A percentile compares a stretch with the other conserved stretches of the same genome.
Evolutionary conservation across 2,329 filamentous ascomycete genomes (phyloP).

Genomic region (Rhexocercosporidium sp.): DNA sequence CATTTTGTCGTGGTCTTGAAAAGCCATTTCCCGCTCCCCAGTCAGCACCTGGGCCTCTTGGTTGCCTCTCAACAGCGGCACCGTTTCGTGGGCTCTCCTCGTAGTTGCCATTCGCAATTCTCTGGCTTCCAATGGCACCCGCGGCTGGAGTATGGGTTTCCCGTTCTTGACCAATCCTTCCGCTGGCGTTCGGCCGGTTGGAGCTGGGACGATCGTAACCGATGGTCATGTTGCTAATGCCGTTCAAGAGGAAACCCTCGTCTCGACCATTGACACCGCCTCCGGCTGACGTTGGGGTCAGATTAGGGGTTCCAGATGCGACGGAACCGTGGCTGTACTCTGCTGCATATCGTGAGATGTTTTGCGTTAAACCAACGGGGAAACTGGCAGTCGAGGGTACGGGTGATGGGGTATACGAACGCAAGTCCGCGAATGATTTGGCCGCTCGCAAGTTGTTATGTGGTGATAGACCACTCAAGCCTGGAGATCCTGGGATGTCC

Average conservation of each 20-base stretch:
- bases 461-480: conserved; percentile 64
- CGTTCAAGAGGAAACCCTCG: conserved; percentile 47
- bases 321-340: conserved; percentile 60
- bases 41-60: conserved; percentile 59
- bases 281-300: conserved; percentile 78
- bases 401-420: conserved; percentile 93
- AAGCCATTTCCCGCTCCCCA: conserved; percentile 64
- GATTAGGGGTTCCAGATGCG: conserved; percentile 67
- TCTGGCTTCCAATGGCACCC: conserved; percentile 70
- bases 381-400: conserved; percentile 90
- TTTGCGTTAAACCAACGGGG: conserved; percentile 68
- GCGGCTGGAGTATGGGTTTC: conserved; percentile 46
- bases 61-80: conserved; percentile 59
- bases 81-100: conserved; percentile 39
- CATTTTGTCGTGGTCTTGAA: conserved; percentile 59
- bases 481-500: conserved; percentile 82
- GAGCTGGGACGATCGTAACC: conserved; percentile 44
- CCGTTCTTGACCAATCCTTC: conserved; percentile 57
- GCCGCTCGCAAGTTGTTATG: conserved; percentile 85
- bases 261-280: conserved; percentile 53
- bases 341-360: conserved; percentile 63
- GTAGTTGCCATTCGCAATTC: conserved; percentile 51
- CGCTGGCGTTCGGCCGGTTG: conserved; percentile 41
- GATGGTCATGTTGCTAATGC: conserved; percentile 64
- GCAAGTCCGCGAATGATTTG: conserved; percentile 95